Evolutionary conservation across 768 basidiomycete species (phyloP).

Genomic region (Suillus luteus): DNA sequence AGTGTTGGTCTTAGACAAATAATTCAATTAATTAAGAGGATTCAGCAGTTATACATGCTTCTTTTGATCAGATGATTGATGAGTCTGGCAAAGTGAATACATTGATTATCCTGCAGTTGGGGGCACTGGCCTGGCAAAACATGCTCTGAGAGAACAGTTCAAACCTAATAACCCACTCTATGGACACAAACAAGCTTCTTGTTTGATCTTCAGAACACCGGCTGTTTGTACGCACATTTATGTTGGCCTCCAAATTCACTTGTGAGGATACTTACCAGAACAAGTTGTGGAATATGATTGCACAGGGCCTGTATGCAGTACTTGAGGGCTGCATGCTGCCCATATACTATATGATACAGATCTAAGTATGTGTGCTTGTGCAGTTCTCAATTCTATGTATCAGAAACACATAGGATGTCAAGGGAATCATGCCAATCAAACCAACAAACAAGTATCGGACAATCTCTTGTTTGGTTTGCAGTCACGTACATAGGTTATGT

Average conservation of each 20-base stretch:
- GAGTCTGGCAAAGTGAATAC: not conserved
- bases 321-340: slow-evolving; percentile 3
- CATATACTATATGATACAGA: not conserved
- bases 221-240: not conserved
- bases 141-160: not conserved
- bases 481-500: not conserved
- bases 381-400: not conserved
- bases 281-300: not conserved
- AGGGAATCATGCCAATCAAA: not conserved
- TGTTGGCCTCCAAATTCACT: not conserved
- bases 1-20: not conserved
- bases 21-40: not conserved
- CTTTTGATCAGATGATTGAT: not conserved
- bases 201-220: not conserved
- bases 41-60: not conserved
- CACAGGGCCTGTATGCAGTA: not conserved
- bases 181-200: not conserved
- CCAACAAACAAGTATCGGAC: not conserved
- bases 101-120: not conserved
- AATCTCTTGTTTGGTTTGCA: not conserved
- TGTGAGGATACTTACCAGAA: not conserved
- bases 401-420: not conserved
- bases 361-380: not conserved
- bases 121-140: not conserved
- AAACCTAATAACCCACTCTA: not conserved